Percentiles rank a stretch among this genome's conserved stretches.
phyloP scores from a whole-genome alignment of 257 asterid genomes.

The Solanum sparsipilum region DNA sequence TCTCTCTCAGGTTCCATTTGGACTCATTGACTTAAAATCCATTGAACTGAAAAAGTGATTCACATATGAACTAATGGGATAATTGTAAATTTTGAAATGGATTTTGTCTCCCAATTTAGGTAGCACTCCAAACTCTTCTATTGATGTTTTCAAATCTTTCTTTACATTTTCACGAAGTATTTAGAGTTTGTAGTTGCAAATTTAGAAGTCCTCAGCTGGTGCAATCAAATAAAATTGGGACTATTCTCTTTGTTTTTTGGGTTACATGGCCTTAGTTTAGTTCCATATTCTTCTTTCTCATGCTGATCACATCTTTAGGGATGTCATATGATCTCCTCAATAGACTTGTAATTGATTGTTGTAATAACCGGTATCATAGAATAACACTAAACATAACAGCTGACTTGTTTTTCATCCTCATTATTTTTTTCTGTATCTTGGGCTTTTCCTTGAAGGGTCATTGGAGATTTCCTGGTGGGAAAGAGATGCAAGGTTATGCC shows the following conservation, averaged over 20 bases:
- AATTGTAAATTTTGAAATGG: background rate
- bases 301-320: background rate
- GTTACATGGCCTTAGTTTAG: background rate
- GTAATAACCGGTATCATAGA: background rate
- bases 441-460: slow-evolving; percentile 63
- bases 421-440: background rate
- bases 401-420: background rate
- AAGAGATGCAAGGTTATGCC: slow-evolving; percentile 97
- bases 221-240: background rate
- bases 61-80: background rate
- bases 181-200: background rate
- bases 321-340: background rate
- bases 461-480: slow-evolving; percentile 99
- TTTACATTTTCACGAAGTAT: background rate
- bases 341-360: background rate
- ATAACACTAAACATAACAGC: background rate
- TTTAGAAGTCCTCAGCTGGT: background rate
- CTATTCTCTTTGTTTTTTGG: background rate
- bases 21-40: background rate
- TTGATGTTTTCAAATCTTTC: background rate
- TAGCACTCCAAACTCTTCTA: background rate
- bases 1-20: background rate
- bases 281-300: background rate
- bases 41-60: background rate
- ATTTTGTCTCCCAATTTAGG: background rate